Percentiles rank a stretch among this genome's conserved stretches.
These are phyloP conservation scores for Mycena olivaceomarginata DNA, from an alignment of 768 basidiomycete genomes.

Conservation along the genomic window DNA sequence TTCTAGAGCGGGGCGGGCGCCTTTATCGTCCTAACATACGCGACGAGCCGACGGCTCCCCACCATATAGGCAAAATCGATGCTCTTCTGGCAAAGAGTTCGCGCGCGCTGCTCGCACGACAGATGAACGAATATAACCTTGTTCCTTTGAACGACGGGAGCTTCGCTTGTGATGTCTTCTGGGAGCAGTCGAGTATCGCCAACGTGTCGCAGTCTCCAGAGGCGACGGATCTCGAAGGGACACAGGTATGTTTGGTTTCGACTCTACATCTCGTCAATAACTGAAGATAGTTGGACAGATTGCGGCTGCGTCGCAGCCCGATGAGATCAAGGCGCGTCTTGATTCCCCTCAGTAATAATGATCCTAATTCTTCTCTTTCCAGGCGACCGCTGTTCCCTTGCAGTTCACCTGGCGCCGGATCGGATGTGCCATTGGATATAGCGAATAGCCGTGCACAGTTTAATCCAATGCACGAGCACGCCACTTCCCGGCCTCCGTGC, in stretches of 20 bases:
- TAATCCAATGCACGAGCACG: not conserved
- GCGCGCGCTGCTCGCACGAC: not conserved
- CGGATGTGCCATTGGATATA: not conserved
- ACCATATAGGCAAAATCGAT: not conserved
- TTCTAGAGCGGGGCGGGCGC: not conserved
- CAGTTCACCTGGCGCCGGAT: not conserved
- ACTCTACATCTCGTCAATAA: not conserved
- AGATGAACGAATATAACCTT: not conserved
- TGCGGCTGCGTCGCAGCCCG: no score
- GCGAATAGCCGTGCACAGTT: not conserved
- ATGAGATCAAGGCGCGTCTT: not conserved
- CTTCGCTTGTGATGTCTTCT: slow-evolving; percentile 12
- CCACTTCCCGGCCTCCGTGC: not conserved
- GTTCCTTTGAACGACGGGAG: not conserved
- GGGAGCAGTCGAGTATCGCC: not conserved
- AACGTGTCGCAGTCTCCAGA: not conserved
- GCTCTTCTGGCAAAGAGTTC: not conserved
- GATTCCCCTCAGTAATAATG: not conserved
- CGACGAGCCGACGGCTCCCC: not conserved
- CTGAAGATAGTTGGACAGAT: not conserved
- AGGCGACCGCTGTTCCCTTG: not conserved
- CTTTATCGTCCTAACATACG: not conserved
- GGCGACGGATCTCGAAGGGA: not conserved
- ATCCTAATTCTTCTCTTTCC: not conserved
- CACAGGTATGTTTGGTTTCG: not conserved